Conservation (phyloP, 2,329 filamentous ascomycete species). For the Aureobasidium pullulans region DNA sequence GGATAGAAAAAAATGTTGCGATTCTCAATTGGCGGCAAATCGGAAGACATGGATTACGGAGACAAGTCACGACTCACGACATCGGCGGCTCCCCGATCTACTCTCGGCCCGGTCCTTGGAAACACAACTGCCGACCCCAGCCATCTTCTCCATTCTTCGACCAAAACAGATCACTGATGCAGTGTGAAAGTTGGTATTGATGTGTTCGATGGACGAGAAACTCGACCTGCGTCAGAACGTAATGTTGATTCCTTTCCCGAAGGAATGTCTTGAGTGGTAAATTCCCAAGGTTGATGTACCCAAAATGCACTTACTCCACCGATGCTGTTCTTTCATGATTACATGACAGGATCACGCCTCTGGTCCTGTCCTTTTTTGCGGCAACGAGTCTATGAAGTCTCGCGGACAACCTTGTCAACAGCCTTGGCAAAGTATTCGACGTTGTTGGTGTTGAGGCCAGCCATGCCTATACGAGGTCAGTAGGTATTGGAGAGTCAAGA, state of each 20-base stretch:
- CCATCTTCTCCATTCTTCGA: background rate
- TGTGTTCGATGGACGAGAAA: background rate
- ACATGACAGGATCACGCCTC: background rate
- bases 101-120: background rate
- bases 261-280: background rate
- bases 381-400: constrained; percentile 25
- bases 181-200: too few relatives aligned
- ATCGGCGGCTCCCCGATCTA: background rate
- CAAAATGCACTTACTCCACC: constrained; percentile 10
- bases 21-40: constrained; percentile 6
- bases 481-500: background rate
- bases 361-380: background rate
- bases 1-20: constrained; percentile 1
- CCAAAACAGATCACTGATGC: background rate
- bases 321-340: background rate
- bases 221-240: background rate
- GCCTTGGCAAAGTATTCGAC: constrained; percentile 89
- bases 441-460: constrained; percentile 87
- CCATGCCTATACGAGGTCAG: constrained; percentile 51
- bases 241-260: background rate
- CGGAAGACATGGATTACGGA: background rate
- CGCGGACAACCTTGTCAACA: constrained; percentile 73
- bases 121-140: background rate
- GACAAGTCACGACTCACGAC: background rate
- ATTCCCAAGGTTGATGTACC: background rate